phyloP scores from a whole-genome alignment of 73 alveolate genomes.

The Tetrahymena malaccensis region DNA sequence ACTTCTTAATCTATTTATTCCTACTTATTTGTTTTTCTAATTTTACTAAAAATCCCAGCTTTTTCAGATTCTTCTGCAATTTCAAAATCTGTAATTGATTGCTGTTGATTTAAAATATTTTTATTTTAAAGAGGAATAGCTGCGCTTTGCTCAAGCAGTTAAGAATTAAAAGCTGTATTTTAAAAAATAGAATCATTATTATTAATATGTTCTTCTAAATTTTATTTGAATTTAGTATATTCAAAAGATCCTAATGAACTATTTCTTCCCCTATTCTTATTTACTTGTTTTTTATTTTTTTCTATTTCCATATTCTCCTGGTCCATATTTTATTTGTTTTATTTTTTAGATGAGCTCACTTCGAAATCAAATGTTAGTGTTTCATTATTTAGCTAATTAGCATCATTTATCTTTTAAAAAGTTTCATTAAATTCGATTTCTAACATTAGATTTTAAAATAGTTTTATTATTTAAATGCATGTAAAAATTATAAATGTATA shows the following conservation, averaged over 20 bases:
- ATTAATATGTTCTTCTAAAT: neutral
- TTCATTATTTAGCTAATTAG: neutral
- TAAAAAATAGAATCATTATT: neutral
- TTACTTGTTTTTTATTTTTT: neutral
- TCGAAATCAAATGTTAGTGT: neutral
- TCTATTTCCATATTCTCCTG: neutral
- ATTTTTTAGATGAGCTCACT: neutral
- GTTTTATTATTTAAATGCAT: no score
- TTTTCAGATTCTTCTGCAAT: neutral
- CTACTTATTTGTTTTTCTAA: neutral
- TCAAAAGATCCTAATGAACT: neutral
- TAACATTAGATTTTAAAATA: neutral
- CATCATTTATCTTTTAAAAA: neutral
- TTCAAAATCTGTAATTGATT: neutral
- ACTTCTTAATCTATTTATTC: neutral
- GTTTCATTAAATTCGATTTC: neutral
- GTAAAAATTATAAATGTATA: no score
- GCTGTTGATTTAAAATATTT: neutral
- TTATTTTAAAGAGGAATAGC: neutral
- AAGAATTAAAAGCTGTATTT: neutral
- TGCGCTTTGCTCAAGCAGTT: neutral
- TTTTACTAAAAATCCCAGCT: neutral
- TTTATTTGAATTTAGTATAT: neutral
- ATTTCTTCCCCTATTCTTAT: neutral
- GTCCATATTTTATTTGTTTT: neutral